These are phyloP conservation scores for Azolla pinnata DNA, from an alignment of 75 land plant species.

Conservation along the genomic window DNA sequence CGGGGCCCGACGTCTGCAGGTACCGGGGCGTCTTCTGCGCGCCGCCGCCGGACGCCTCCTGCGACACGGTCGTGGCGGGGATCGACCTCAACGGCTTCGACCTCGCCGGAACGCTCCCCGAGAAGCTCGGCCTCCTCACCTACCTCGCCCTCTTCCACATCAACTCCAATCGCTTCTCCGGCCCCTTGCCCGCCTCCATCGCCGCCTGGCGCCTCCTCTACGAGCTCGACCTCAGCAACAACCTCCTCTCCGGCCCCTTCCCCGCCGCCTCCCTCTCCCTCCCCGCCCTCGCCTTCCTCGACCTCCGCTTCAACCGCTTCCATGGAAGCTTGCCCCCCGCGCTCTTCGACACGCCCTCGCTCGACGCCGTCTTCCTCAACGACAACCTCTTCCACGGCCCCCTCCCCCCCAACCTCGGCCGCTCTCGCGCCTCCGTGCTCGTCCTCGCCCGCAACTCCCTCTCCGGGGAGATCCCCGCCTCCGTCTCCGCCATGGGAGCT, in stretches of 20 bases:
- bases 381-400: constrained; percentile 51
- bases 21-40: constrained; percentile 47
- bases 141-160: constrained; percentile 42
- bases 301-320: constrained; percentile 72
- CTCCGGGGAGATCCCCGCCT: constrained; percentile 47
- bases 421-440: constrained; percentile 67
- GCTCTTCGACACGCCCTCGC: constrained; percentile 39
- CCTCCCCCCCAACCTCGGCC: constrained; percentile 57
- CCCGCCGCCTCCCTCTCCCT: constrained; percentile 39
- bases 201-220: constrained; percentile 24
- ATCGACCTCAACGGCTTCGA: constrained; percentile 19
- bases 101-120: constrained; percentile 22
- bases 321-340: constrained; percentile 44
- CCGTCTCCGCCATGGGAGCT: constrained; percentile 38
- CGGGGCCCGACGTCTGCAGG: constrained; percentile 56
- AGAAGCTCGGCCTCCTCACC: constrained; percentile 23
- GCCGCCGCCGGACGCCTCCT: constrained; percentile 3
- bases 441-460: constrained; percentile 71
- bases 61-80: constrained; percentile 16
- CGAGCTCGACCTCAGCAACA: constrained; percentile 87
- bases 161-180: constrained; percentile 65
- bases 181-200: constrained; percentile 49
- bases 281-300: constrained; percentile 57
- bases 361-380: constrained; percentile 86
- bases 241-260: constrained; percentile 62